These are phyloP conservation scores for Clausena lansium DNA, from an alignment of 345 rosid genomes.

Conservation along the genomic window DNA sequence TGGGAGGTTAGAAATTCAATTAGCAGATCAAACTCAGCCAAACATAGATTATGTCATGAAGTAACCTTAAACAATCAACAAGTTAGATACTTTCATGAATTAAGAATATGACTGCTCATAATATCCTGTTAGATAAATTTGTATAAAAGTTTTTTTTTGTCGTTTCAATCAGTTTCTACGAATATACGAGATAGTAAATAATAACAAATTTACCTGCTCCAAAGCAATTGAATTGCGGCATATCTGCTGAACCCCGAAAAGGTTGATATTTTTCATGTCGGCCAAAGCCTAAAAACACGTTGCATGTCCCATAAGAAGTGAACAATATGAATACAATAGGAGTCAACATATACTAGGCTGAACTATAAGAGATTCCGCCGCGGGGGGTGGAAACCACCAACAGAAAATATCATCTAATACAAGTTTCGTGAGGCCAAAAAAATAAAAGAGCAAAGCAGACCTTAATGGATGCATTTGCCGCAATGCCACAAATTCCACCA, in stretches of 20 bases:
- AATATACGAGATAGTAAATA: not conserved
- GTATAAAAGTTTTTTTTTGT: not conserved
- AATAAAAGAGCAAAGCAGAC: slow-evolving; percentile 29
- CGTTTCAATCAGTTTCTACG: not conserved
- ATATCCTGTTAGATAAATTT: not conserved
- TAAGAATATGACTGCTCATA: not conserved
- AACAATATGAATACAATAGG: not conserved
- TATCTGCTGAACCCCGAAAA: slow-evolving; percentile 99
- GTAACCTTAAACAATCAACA: not conserved
- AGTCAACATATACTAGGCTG: not conserved
- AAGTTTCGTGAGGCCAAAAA: slow-evolving; percentile 2
- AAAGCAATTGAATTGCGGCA: slow-evolving; percentile 94
- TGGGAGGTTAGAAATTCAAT: not conserved
- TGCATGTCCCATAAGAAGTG: slow-evolving; percentile 14
- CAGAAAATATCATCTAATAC: slow-evolving; percentile 2
- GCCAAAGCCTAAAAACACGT: slow-evolving; percentile 67
- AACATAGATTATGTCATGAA: not conserved
- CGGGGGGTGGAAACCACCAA: not conserved
- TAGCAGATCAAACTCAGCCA: not conserved
- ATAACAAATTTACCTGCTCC: slow-evolving; percentile 67
- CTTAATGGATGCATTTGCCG: slow-evolving; percentile 88
- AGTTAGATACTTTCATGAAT: not conserved
- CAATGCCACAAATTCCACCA: slow-evolving; percentile 92
- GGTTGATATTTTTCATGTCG: slow-evolving; percentile 77
- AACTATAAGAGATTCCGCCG: not conserved